Percentiles rank a stretch among this genome's conserved stretches.
phyloP scores from a whole-genome alignment of 2,329 filamentous ascomycete species.

The Penicillium vulpinum region DNA sequence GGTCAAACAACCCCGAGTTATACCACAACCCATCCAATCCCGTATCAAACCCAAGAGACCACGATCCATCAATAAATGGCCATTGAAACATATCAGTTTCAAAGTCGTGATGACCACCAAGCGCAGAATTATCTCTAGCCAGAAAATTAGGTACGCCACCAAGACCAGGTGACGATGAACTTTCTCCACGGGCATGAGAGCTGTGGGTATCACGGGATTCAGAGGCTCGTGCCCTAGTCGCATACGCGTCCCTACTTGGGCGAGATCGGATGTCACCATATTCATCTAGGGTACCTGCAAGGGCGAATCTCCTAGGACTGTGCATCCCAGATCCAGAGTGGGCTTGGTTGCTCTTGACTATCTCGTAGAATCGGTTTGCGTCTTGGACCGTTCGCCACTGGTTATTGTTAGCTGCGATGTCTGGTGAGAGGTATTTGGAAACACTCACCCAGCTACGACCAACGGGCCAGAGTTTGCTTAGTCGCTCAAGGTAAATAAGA shows the following conservation, averaged over 20 bases:
- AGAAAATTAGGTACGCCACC: slow-evolving; percentile 6
- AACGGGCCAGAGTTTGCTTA: slow-evolving; percentile 38
- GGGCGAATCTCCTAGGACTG: slow-evolving; percentile 30
- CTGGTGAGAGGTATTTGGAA: too few species aligned
- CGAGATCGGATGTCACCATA: slow-evolving; percentile 39
- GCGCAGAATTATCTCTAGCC: slow-evolving; percentile 3
- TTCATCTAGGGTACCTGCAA: slow-evolving; percentile 38
- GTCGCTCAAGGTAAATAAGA: slow-evolving; percentile 34
- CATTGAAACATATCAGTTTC: slow-evolving; percentile 41
- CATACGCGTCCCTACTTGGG: slow-evolving; percentile 22
- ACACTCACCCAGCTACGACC: slow-evolving; percentile 35
- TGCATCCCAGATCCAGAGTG: slow-evolving; percentile 24
- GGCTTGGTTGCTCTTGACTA: slow-evolving; percentile 29
- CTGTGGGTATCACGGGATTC: slow-evolving; percentile 12
- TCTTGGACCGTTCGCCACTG: slow-evolving; percentile 40
- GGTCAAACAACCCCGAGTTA: slow-evolving; percentile 21
- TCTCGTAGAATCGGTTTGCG: slow-evolving; percentile 38
- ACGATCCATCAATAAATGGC: slow-evolving; percentile 40
- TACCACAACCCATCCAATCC: slow-evolving; percentile 35
- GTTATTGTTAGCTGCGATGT: slow-evolving; percentile 1
- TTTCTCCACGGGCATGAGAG: slow-evolving; percentile 2
- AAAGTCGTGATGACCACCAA: slow-evolving; percentile 25
- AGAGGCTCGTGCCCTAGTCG: slow-evolving; percentile 12
- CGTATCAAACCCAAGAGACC: slow-evolving; percentile 37
- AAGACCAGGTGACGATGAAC: slow-evolving; percentile 8